These are phyloP conservation scores for Porcisia deanei DNA, from an alignment of 208 protist species.

Conservation along the genomic window DNA sequence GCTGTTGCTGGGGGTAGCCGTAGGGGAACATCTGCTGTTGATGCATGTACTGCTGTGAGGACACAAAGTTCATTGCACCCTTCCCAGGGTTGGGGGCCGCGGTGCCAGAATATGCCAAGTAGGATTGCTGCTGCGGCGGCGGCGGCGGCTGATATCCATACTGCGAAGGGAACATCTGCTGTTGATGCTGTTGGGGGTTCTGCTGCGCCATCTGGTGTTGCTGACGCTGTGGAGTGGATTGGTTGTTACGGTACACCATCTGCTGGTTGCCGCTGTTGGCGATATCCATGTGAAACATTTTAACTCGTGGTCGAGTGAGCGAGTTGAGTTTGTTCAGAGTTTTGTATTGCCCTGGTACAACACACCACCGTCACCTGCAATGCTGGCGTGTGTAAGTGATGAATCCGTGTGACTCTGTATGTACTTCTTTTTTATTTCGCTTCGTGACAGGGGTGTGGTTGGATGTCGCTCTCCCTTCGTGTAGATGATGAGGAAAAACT, in stretches of 20 bases:
- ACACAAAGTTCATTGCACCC: slow-evolving; percentile 18
- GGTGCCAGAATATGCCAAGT: slow-evolving; percentile 26
- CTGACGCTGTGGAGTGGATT: slow-evolving; percentile 15
- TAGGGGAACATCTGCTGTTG: slow-evolving; percentile 37
- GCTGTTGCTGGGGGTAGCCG: slow-evolving; percentile 23
- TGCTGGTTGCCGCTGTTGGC: slow-evolving; percentile 35
- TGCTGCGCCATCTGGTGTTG: slow-evolving; percentile 25
- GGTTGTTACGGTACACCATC: slow-evolving; percentile 38
- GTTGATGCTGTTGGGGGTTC: slow-evolving; percentile 12
- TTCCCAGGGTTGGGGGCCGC: slow-evolving; percentile 12
- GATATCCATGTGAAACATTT: slow-evolving; percentile 42
- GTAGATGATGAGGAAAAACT: background rate
- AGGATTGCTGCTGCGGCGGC: slow-evolving; percentile 18
- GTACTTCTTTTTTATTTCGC: background rate
- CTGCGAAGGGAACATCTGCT: slow-evolving; percentile 15
- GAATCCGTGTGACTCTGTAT: background rate
- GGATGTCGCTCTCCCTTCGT: background rate
- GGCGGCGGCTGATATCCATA: slow-evolving; percentile 14
- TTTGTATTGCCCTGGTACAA: background rate
- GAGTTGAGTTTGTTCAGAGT: background rate
- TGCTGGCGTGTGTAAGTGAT: too few relatives aligned
- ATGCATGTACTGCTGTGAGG: slow-evolving; percentile 23
- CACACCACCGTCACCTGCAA: background rate
- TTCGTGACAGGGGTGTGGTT: background rate
- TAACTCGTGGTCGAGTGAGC: background rate